phyloP scores from a whole-genome alignment of 208 protist species.

The Porcisia hertigi region DNA sequence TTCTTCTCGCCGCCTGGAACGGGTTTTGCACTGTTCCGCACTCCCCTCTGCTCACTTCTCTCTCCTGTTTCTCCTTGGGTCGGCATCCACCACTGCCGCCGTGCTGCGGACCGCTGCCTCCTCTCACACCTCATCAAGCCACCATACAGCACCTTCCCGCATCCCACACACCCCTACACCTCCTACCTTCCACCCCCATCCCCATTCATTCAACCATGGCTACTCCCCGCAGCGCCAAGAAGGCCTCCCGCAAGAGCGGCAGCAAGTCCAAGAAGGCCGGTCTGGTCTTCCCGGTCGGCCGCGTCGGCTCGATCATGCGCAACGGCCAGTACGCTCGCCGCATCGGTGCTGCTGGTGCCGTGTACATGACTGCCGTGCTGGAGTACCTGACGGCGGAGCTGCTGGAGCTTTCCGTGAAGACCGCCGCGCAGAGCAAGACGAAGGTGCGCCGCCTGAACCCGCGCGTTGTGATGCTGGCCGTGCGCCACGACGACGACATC shows the following conservation, averaged over 20 bases:
- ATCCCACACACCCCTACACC: not conserved
- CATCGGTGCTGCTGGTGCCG: conserved; percentile 97
- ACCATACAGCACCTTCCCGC: not conserved
- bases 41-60: not conserved
- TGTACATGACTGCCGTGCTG: conserved; percentile 98
- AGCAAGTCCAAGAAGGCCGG: conserved; percentile 95
- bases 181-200: not conserved
- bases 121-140: not conserved
- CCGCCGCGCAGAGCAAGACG: conserved; percentile 64
- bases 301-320: conserved; percentile 96
- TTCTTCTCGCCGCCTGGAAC: not conserved
- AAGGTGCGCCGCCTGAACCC: conserved; percentile 74
- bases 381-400: conserved; percentile 96
- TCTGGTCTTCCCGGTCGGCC: conserved; percentile 99
- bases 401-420: conserved; percentile 85
- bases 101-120: not conserved
- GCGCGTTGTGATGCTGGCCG: conserved; percentile 76
- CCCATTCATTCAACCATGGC: conserved; percentile 37
- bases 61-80: not conserved
- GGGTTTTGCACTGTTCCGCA: not conserved
- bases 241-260: conserved; percentile 71
- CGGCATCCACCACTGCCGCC: not conserved
- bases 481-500: conserved; percentile 87
- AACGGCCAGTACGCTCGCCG: conserved; percentile 96
- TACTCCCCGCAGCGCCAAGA: conserved; percentile 72